Percentiles rank a stretch among this genome's conserved stretches.
Evolutionary conservation across 2,329 filamentous ascomycete species (phyloP).

Genomic region (Coniochaeta sp.): DNA sequence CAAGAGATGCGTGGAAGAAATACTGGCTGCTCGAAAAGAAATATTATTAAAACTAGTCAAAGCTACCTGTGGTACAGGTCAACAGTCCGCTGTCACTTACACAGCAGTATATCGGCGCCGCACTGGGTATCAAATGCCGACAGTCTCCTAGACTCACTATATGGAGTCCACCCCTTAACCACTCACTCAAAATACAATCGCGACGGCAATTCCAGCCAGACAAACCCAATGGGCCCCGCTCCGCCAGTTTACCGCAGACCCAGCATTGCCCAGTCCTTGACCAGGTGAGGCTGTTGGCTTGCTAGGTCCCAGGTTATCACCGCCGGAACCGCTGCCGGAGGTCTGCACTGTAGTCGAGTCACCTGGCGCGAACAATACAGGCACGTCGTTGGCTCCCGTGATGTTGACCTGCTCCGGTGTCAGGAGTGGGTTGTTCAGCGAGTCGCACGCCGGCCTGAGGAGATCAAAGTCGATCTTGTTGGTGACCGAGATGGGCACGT

Average conservation of each 20-base stretch:
- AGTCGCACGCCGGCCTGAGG: slow-evolving; percentile 31
- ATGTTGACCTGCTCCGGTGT: slow-evolving; percentile 35
- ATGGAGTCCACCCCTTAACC: too few species aligned
- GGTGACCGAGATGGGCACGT: slow-evolving; percentile 60
- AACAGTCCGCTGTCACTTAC: not conserved
- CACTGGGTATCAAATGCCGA: not conserved
- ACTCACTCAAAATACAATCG: slow-evolving; percentile 17
- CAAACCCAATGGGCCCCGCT: slow-evolving; percentile 24
- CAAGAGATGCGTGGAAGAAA: not conserved
- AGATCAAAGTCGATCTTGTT: slow-evolving; percentile 47
- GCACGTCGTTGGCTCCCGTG: slow-evolving; percentile 32
- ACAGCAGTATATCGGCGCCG: not conserved
- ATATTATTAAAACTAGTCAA: not conserved
- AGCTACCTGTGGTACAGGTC: not conserved
- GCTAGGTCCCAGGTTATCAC: slow-evolving; percentile 13
- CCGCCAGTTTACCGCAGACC: slow-evolving; percentile 22
- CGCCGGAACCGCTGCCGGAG: slow-evolving; percentile 9
- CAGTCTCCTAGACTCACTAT: not conserved
- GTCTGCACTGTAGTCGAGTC: slow-evolving; percentile 38
- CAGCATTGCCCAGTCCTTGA: slow-evolving; percentile 21
- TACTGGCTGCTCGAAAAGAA: not conserved
- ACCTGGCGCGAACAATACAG: slow-evolving; percentile 44
- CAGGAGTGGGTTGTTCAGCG: slow-evolving; percentile 43
- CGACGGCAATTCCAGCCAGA: slow-evolving; percentile 20
- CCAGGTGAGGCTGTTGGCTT: slow-evolving; percentile 17